Evolutionary conservation across 768 basidiomycete genomes (phyloP), one percentile per base, ranked within the genome.

Genomic region (Rhodocollybia butyracea): DNA sequence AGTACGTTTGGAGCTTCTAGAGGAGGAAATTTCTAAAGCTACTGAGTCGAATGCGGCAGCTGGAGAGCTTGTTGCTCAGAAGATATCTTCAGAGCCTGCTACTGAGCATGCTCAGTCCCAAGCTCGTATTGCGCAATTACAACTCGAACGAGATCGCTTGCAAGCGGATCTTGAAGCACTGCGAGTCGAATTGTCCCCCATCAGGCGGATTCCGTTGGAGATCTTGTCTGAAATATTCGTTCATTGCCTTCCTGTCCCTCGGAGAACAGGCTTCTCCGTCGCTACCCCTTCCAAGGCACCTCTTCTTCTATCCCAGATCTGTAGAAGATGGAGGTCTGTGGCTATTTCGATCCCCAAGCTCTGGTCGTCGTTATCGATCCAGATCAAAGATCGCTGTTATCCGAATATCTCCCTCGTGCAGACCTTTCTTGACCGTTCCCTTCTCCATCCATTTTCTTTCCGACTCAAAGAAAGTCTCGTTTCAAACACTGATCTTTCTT

Each of bases 151-250:
- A 46, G 45, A 46, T 12, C 24, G n/a, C 7, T n/a, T 46, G 29
- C 45, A 26, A 26, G 22, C 45, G 21, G 45, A 46, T 22, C 12
- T 46, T 26, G 45, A 46, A 15, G 45, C 45, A 13, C 21, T 26
- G 13, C 22, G 27, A n/a, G 29, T n/a, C 5, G 11, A 5, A 46
- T 7, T 51, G 21, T 31, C 48, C 13, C 36, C 48, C 29, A 51
- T 51, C 17, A 26, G 48, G 4, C 48, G 48, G 19, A 26, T 51
- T 51, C 48, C 48, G 19, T 24, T 39, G 6, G 48, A 51, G 22
- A 51, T 51, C 31, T 31, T 51, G 48, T 34, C 48, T 27, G 29
- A 31, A 51, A 24, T 32, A 11, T 51, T 51, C 34, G 24, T 34
- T 5, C 13, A 34, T 8, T 32, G 31, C 22, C n/a, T 51, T 34